Evolutionary conservation across 2,329 filamentous ascomycete genomes (phyloP), one percentile per base, ranked within the genome.

Genomic region (Periglandula ipomoeae): DNA sequence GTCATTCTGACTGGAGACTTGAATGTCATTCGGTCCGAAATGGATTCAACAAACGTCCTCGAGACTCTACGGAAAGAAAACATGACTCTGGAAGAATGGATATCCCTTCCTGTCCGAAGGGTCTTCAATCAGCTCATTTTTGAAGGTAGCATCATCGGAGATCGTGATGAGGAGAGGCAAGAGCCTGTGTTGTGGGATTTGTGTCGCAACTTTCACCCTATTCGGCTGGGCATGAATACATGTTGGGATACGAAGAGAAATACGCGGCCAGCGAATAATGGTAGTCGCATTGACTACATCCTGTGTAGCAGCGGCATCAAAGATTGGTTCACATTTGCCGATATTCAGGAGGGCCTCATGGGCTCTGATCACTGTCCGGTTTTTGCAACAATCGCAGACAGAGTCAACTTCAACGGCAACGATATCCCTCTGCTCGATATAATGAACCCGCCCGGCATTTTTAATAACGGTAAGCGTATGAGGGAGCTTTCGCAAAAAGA

Each of bases 301-400:
- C 75, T 97, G 3, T 95, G 89, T 62, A 93, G 82, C 55, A 73
- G 84, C 37, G 77, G 79, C 32, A 86, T 95, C 72, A 86, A 83
- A 58, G 70, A 78, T 46, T 96, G 90, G 89, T 86, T 95, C 59
- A 72, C 70, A 23, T 79, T 83, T 39, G 80, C 88, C 6, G 83
- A 96, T 58, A 97, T 97, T 27, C 93, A 97, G 63, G 89, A 95
- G 65, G 90, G 90, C 0, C 70, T 97, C 20, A 85, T 95, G 76
- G 93, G 93, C 0, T 97, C 91, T 1, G 93, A 98, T 61, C 93
- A 98, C 65, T 98, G 93, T 58, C 93, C 93, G 0, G 91, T 97
- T 1, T 97, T 85, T 63, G 89, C 84, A 1, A 75, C 78, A 2
- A 72, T 94, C 22, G 80, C 82, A 17, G 80, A 90, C 32, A 70